Evolutionary conservation across 805 yeast species (phyloP), one percentile per base, ranked within the genome.

Genomic region (Zygotorulaspora sp.): DNA sequence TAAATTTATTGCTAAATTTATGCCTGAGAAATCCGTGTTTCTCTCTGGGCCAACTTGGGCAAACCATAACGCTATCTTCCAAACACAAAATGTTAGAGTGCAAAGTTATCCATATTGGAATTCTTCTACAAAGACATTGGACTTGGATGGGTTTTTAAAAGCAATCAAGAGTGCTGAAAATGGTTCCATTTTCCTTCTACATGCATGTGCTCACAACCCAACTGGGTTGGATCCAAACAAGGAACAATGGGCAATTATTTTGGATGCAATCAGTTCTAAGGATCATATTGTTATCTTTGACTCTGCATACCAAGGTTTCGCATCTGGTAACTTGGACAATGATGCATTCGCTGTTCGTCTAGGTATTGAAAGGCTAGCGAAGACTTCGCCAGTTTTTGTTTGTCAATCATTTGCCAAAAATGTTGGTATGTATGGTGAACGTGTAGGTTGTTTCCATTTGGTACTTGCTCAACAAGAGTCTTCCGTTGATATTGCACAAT

Each of bases 381-480:
- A 67, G 39, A 66, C 70, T 25, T 61, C 71, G 47, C 89, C 90
- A 41, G 63, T 84, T 38, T 55, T 86, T 21, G 74, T 90, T 41
- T 88, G 96, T 66, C 98, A 90, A 71, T 88, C 96, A 7, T 90
- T 90, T 65, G 96, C 97, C 40, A 90, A 90, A 65, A 90, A 92
- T 67, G 84, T 84, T 57, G 97, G 97, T 49, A 81, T 90, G 78
- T 90, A 90, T 60, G 97, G 97, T 63, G 97, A 90, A 71, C 83
- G 98, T 70, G 87, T 83, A 22, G 98, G 98, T 46, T 94, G 92
- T 17, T 75, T 90, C 62, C 96, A 89, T 58, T 61, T 89, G 16
- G 75, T 86, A 8, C 60, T 80, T 17, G 74, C 78, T 23, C 63
- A 64, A 24, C 56, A 53, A 40, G 39, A 44, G 18, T 18, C 44